phyloP scores from a whole-genome alignment of 2,329 filamentous ascomycete species.

The Microsporum audouinii region DNA sequence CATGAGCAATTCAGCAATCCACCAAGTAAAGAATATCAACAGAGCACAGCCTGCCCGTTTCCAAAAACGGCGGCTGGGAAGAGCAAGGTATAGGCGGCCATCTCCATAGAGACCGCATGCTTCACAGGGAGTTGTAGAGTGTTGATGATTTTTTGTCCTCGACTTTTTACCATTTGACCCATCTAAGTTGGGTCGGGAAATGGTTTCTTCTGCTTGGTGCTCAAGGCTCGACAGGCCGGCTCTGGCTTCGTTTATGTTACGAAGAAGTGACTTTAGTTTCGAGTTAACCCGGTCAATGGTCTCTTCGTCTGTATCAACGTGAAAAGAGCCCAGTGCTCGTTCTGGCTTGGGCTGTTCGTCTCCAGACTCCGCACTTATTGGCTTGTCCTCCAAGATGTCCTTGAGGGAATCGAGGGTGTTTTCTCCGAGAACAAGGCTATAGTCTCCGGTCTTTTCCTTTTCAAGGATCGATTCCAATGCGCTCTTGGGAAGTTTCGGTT shows the following conservation, averaged over 20 bases:
- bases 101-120: constrained; percentile 19
- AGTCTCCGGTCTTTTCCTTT: constrained; percentile 29
- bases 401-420: constrained; percentile 37
- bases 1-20: constrained; percentile 38
- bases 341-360: constrained; percentile 2
- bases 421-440: constrained; percentile 31
- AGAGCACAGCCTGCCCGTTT: constrained; percentile 29
- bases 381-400: constrained; percentile 27
- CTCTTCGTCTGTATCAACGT: constrained; percentile 15
- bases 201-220: constrained; percentile 22
- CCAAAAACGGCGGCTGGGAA: constrained; percentile 30
- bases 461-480: constrained; percentile 33
- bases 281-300: constrained; percentile 29
- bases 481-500: constrained; percentile 33
- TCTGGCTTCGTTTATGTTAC: constrained; percentile 32
- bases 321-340: not conserved
- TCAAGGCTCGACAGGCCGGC: constrained; percentile 31
- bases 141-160: constrained; percentile 5
- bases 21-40: constrained; percentile 38
- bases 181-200: constrained; percentile 7
- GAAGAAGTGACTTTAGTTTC: constrained; percentile 31
- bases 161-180: constrained; percentile 11
- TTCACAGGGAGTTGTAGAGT: constrained; percentile 16
- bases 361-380: constrained; percentile 18
- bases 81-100: constrained; percentile 22